Percentiles rank a stretch among this genome's conserved stretches.
phyloP scores from a whole-genome alignment of 805 yeast species.

The Metschnikowia lochheadii region DNA sequence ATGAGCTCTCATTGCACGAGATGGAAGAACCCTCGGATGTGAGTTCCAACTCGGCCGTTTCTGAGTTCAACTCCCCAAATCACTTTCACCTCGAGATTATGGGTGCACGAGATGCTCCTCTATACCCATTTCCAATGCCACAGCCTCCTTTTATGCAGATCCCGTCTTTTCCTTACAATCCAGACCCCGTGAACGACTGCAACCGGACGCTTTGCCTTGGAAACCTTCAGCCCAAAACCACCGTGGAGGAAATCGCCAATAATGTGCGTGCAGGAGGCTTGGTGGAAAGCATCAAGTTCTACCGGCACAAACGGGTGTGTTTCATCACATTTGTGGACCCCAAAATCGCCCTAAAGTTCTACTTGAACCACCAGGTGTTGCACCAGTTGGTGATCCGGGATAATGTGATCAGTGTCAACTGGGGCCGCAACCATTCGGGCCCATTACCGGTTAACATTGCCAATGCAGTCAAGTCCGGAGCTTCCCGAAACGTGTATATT shows the following conservation, averaged over 20 bases:
- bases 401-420: constrained; percentile 58
- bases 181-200: constrained; percentile 33
- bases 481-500: constrained; percentile 72
- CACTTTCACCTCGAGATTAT: neutral
- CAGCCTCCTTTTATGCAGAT: neutral
- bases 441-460: constrained; percentile 53
- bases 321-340: constrained; percentile 68
- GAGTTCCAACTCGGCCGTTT: neutral
- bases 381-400: constrained; percentile 62
- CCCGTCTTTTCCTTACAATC: constrained; percentile 15
- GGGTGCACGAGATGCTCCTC: neutral
- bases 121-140: neutral
- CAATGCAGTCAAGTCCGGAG: constrained; percentile 66
- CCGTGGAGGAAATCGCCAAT: constrained; percentile 71
- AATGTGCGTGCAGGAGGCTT: constrained; percentile 72
- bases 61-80: neutral
- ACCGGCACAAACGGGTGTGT: constrained; percentile 54
- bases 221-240: constrained; percentile 58
- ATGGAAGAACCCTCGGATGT: neutral
- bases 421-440: constrained; percentile 68
- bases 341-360: constrained; percentile 62
- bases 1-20: neutral
- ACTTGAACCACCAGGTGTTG: constrained; percentile 50
- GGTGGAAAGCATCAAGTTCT: constrained; percentile 52
- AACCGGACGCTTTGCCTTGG: constrained; percentile 72